Percentiles rank a stretch among this genome's conserved stretches.
Conservation (phyloP, 2,329 filamentous ascomycete genomes). For the Magnaporthales sp. region DNA sequence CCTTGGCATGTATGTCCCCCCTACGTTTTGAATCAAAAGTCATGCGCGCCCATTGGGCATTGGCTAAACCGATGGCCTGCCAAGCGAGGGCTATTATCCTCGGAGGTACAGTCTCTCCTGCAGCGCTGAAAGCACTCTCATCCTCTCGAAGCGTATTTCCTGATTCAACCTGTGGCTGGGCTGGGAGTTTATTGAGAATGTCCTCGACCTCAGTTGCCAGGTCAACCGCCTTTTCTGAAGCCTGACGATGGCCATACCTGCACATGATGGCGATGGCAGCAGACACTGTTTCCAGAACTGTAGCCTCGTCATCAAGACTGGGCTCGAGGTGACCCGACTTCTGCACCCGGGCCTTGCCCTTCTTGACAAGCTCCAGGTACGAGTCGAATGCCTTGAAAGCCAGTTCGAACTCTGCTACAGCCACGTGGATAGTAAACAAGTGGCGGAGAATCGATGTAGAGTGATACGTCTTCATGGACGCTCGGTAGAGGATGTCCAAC, state of each 20-base stretch:
- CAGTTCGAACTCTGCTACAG: conserved; percentile 84
- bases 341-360: conserved; percentile 73
- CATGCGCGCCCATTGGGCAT: conserved; percentile 78
- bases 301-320: conserved; percentile 70
- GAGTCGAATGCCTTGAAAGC: conserved; percentile 87
- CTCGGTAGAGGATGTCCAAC: conserved; percentile 81
- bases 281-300: conserved; percentile 67
- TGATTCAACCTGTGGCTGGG: not conserved
- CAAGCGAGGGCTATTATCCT: conserved; percentile 62
- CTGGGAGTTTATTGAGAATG: conserved; percentile 55
- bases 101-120: conserved; percentile 37
- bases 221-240: conserved; percentile 69
- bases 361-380: conserved; percentile 80
- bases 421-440: conserved; percentile 79
- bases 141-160: conserved; percentile 10
- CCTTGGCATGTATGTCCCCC: conserved; percentile 66
- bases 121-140: conserved; percentile 9
- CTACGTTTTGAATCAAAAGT: conserved; percentile 69
- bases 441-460: conserved; percentile 81
- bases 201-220: conserved; percentile 64
- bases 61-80: conserved; percentile 76
- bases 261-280: conserved; percentile 75
- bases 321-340: conserved; percentile 66
- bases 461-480: conserved; percentile 89
- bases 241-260: conserved; percentile 65